Evolutionary conservation across 2,329 filamentous ascomycete genomes (phyloP).

Genomic region (Pseudocercospora fuligena): DNA sequence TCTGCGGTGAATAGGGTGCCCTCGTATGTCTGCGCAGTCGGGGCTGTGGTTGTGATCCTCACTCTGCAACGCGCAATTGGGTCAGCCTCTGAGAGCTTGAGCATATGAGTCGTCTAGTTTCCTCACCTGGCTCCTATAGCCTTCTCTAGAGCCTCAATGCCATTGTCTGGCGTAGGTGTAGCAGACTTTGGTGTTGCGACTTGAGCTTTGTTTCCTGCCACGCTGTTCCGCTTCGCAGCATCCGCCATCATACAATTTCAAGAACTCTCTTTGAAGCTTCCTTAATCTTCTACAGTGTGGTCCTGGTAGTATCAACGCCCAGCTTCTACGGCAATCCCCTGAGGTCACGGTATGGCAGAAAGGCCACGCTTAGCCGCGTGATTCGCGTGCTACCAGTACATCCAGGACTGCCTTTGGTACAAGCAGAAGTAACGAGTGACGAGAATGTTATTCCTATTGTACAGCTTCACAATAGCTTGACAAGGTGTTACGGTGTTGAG

Average conservation of each 20-base stretch:
- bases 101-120: neutral
- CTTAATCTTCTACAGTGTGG: neutral
- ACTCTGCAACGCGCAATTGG: neutral
- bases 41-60: constrained; percentile 60
- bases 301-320: neutral
- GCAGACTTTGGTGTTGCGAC: constrained; percentile 56
- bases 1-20: constrained; percentile 67
- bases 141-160: constrained; percentile 59
- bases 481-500: neutral
- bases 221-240: constrained; percentile 59
- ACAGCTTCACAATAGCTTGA: neutral
- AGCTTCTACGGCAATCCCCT: neutral
- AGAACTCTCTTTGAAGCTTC: neutral
- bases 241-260: constrained; percentile 56
- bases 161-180: constrained; percentile 50
- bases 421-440: constrained; percentile 2
- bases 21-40: constrained; percentile 58
- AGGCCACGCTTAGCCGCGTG: constrained; percentile 1
- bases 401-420: neutral
- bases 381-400: neutral
- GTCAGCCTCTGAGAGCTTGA: neutral
- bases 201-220: constrained; percentile 51
- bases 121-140: constrained; percentile 66
- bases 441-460: neutral
- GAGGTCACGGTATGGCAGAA: neutral